Evolutionary conservation across 1,139 yeast genomes (phyloP), one percentile per base, ranked within the genome.

Genomic region (Saccharomycopsis phalli): DNA sequence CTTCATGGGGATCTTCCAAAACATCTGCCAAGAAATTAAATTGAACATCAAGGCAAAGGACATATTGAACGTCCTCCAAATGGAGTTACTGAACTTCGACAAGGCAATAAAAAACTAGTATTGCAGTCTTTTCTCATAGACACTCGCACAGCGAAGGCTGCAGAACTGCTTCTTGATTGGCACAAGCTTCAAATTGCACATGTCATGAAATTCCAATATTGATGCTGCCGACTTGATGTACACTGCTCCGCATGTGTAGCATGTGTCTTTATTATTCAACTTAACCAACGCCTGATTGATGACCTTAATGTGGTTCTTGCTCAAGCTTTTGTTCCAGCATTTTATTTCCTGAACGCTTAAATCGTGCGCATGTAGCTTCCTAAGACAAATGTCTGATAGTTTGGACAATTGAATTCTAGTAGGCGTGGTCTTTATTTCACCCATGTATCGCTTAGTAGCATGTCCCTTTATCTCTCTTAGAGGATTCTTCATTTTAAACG

Each of bases 131-230:
- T 23, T 37, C 7, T 27, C n/a, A 26, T 30, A 44, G 18, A 16
- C 13, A 11, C 34, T 31, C 6, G 65, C 65, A 51, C 76, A 71
- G 10, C 56, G 49, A 2, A 66, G 68, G 38, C 66, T 60, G 47
- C 76, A 71, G 44, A 71, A 71, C 44, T 64, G 61, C 23, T 70
- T 53, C 46, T 66, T 62, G 13, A 71, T 57, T 0, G 76, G 75
- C 2, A 69, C 56, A 20, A 58, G 50, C 27, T 51, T 55, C 36
- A 66, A 62, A 19, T 60, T 63, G 40, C 63, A 60, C 35, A 69
- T 59, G 45, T 74, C 74, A 79, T 82, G 75, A 79, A 80, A 76
- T 50, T 76, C 82, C 37, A 69, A 51, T 1, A 68, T 66, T 49
- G 71, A 70, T 0, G 79, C 81, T 7, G 67, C 64, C 2, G 41